These are phyloP conservation scores for Botrytis tulipae DNA, from an alignment of 2,329 filamentous ascomycete species.

Conservation along the genomic window DNA sequence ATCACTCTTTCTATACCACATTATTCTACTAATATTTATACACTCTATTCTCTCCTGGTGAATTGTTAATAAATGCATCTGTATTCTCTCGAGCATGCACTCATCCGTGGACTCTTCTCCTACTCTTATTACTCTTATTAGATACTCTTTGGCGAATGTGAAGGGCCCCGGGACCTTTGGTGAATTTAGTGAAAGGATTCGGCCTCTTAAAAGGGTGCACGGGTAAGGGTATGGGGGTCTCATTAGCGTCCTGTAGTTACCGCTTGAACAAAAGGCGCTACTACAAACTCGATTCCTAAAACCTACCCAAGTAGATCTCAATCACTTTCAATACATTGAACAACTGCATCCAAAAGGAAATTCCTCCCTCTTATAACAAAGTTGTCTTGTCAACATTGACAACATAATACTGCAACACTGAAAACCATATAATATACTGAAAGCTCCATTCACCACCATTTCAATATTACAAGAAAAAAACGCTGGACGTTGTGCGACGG, in stretches of 20 bases:
- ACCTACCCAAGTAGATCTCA: background rate
- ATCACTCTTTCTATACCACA: background rate
- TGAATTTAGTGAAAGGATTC: slow-evolving; percentile 4
- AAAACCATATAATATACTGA: background rate
- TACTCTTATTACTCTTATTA: background rate
- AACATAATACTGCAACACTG: slow-evolving; percentile 1
- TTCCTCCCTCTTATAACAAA: background rate
- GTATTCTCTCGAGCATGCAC: background rate
- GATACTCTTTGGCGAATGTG: background rate
- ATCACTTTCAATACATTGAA: slow-evolving; percentile 6
- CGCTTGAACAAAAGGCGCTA: slow-evolving; percentile 19
- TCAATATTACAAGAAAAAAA: background rate
- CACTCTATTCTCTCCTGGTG: background rate
- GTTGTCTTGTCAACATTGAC: background rate
- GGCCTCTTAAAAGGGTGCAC: background rate
- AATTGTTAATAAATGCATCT: background rate
- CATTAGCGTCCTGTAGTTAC: background rate
- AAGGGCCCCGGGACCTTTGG: background rate
- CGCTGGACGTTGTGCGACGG: slow-evolving; percentile 16
- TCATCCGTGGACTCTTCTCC: background rate
- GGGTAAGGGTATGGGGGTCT: background rate
- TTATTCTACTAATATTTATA: background rate
- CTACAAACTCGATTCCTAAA: slow-evolving; percentile 11
- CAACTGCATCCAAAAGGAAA: background rate
- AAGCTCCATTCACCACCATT: background rate